Conservation (phyloP, 129 eudicot genomes). For the Artemisia tridentata region DNA sequence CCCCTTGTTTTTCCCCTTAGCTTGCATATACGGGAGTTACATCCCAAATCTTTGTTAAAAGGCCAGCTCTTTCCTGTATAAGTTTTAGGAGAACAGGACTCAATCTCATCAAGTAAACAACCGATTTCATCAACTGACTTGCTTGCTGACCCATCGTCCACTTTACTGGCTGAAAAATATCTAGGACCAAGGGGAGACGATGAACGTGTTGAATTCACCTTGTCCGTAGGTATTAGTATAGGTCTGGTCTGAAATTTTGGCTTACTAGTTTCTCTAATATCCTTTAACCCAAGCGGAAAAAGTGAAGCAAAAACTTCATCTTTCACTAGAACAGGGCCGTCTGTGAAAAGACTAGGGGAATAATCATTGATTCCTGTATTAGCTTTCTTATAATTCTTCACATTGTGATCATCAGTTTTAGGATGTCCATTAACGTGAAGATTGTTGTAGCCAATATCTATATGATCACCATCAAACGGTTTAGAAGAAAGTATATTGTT, state of each 20-base stretch:
- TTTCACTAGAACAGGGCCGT: constrained; percentile 64
- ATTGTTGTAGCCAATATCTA: constrained; percentile 34
- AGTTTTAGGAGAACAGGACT: constrained; percentile 36
- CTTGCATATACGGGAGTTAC: constrained; percentile 16
- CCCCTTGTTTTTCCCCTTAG: constrained; percentile 38
- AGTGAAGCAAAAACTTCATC: constrained; percentile 35
- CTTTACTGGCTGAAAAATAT: constrained; percentile 41
- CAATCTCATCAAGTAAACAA: constrained; percentile 30
- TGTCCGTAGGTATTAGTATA: constrained; percentile 40
- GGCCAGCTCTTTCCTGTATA: constrained; percentile 49
- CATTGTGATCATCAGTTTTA: constrained; percentile 25
- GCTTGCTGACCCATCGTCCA: constrained; percentile 41
- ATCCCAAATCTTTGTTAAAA: constrained; percentile 28
- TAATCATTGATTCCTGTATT: constrained; percentile 40
- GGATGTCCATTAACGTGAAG: constrained; percentile 8
- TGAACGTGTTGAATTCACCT: constrained; percentile 37
- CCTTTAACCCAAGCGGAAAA: constrained; percentile 24
- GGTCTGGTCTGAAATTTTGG: constrained; percentile 26
- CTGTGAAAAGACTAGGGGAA: constrained; percentile 40
- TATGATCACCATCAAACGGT: constrained; percentile 43
- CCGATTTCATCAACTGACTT: constrained; percentile 43
- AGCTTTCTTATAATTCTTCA: constrained; percentile 53
- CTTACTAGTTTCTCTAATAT: constrained; percentile 30
- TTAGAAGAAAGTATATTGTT: constrained; percentile 37
- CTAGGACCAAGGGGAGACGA: constrained; percentile 68